phyloP scores from a whole-genome alignment of 2,329 filamentous ascomycete genomes.

The Colletotrichum navitas region DNA sequence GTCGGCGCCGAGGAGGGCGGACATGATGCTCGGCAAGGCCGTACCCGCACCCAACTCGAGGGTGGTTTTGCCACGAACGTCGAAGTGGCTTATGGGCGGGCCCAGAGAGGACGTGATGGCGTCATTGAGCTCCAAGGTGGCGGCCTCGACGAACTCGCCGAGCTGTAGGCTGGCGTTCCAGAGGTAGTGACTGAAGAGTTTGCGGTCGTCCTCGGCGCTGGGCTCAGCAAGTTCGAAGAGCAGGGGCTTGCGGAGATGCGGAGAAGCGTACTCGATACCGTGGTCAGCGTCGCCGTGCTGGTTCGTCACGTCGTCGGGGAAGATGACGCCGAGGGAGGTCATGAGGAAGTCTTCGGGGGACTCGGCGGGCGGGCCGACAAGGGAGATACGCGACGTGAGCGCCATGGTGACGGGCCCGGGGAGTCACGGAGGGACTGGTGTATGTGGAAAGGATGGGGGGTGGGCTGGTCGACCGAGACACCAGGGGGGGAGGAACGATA shows the following conservation, averaged over 20 bases:
- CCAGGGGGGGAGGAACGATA: not conserved
- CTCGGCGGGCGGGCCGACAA: slow-evolving; percentile 52
- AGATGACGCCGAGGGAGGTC: slow-evolving; percentile 71
- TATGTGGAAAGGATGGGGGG: not conserved
- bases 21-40: slow-evolving; percentile 65
- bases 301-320: slow-evolving; percentile 75
- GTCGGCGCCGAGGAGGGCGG: slow-evolving; percentile 60
- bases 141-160: slow-evolving; percentile 67
- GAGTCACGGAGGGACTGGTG: not conserved
- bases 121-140: slow-evolving; percentile 51
- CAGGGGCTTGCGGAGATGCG: slow-evolving; percentile 60
- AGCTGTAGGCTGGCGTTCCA: slow-evolving; percentile 76
- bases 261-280: slow-evolving; percentile 70
- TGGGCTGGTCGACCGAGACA: slow-evolving; percentile 5
- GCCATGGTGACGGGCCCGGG: slow-evolving; percentile 53
- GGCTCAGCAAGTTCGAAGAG: slow-evolving; percentile 62
- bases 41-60: slow-evolving; percentile 78
- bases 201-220: slow-evolving; percentile 64
- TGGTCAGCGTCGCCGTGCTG: slow-evolving; percentile 74
- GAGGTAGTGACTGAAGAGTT: slow-evolving; percentile 78
- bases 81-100: slow-evolving; percentile 51
- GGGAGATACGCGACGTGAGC: slow-evolving; percentile 60
- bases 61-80: slow-evolving; percentile 64
- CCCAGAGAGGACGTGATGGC: slow-evolving; percentile 19
- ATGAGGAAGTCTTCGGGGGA: slow-evolving; percentile 72